Evolutionary conservation across 257 asterid genomes (phyloP), one percentile per base, ranked within the genome.

Genomic region (Dorcoceras hygrometricum): DNA sequence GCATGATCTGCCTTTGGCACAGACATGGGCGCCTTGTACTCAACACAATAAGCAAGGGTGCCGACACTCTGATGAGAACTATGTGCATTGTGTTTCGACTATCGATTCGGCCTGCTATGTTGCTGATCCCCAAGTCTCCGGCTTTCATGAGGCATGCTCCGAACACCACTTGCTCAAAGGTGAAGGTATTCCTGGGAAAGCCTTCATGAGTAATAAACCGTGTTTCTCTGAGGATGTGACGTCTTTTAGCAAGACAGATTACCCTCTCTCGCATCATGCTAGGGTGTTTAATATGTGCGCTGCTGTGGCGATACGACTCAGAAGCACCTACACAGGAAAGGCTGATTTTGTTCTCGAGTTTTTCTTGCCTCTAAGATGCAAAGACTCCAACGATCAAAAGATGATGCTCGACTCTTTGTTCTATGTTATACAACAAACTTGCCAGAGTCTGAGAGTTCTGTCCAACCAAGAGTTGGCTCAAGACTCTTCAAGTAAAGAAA

Each of bases 81-180:
- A 71, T 56, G 57, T 79, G 53, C 69, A 34, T 58, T 89, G 96
- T 76, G 89, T 89, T 63, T 87, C 96, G 12, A 87, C 90, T 1
- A 62, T 89, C 1, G 90, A 87, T 68, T 74, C 82, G 1, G 89
- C 95, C 73, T 87, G 96, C 79, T 81, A 80, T 11, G 86, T 89
- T 43, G 85, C 78, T 14, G 86, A 86, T 69, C 75, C 81, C 39
- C 79, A 68, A 48, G 87, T 83, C 43, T 54, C 58, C 20, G 81
- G 79, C 65, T 89, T 89, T 72, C 96, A 89, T 7, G 85, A 75
- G 72, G 95, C 92, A 0, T 89, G 96, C 61, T 84, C 96, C 3
- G 89, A 78, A 79, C 79, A 89, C 70, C 96, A 89, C 78, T 78
- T 89, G 79, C 92, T 89, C 59, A 87, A 83, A 80, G 96, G 92